A percentile compares a stretch with the other conserved stretches of the same genome.
phyloP scores from a whole-genome alignment of 371 early-diverging fungal genomes.

The Thermomucor indicae-seudaticae region DNA sequence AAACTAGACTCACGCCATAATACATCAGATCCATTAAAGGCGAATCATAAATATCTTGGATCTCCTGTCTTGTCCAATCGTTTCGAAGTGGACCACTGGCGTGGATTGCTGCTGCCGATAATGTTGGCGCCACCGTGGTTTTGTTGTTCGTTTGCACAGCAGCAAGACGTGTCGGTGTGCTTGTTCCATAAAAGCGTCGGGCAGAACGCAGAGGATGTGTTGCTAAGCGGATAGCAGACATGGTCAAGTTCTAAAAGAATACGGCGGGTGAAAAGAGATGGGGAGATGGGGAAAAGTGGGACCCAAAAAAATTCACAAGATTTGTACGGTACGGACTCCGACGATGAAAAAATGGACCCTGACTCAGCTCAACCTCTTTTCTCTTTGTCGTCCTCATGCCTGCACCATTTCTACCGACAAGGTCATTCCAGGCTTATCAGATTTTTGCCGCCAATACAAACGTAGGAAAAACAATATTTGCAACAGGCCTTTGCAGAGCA shows the following conservation, averaged over 20 bases:
- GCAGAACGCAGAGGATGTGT: constrained; percentile 30
- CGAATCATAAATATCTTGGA: constrained; percentile 75
- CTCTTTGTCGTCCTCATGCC: constrained; percentile 26
- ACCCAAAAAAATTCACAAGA: not conserved
- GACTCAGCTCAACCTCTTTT: not conserved
- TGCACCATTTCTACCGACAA: constrained; percentile 40
- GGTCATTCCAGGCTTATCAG: constrained; percentile 65
- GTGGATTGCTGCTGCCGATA: constrained; percentile 59
- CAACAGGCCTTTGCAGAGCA: constrained; percentile 62
- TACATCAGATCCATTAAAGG: constrained; percentile 79
- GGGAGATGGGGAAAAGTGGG: not conserved
- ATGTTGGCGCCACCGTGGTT: constrained; percentile 17
- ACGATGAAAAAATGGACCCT: not conserved
- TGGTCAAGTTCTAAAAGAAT: constrained; percentile 24
- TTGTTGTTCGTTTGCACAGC: constrained; percentile 28
- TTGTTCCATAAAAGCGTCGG: constrained; percentile 43
- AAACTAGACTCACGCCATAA: constrained; percentile 57
- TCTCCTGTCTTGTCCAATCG: constrained; percentile 77
- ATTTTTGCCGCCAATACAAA: constrained; percentile 82
- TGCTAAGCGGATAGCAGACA: constrained; percentile 42
- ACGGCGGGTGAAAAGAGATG: constrained; percentile 9
- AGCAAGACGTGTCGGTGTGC: constrained; percentile 51
- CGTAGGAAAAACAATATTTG: constrained; percentile 81
- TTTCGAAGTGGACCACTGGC: constrained; percentile 58
- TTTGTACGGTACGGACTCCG: not conserved